Base-by-base conservation (phyloP, 148 eudicot genomes). In the Suaeda aralocaspica region DNA sequence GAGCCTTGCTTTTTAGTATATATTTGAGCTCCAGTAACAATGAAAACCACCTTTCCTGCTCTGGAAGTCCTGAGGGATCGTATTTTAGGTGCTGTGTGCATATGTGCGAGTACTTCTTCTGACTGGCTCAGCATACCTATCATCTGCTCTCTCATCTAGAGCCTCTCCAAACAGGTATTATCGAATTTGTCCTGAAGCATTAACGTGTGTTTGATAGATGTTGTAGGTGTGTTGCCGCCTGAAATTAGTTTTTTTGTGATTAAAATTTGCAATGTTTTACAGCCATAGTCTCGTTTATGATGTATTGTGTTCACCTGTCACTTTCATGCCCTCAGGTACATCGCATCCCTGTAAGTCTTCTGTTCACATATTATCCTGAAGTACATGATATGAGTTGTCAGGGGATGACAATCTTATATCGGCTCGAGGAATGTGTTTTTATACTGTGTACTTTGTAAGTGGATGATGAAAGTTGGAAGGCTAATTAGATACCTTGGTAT, bases 21-120 rank as follows among this genome's bases (percentile, higher is more conserved):
- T 18, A 92, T 81, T 58, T 82, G 92, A n/a, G 89, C 92, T 24
- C 97, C 97, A 0, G 97, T 88, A 70, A 92, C 92, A 19, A 92
- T 88, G 69, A 73, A 92, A 22, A 84, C 84, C 8, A 42, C 62
- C 2, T 72, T 78, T 67, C 55, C 9, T 55, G 71, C 3, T 24
- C 61, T 25, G 52, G 2, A 18, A 67, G 10, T 89, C 96, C 87
- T 8, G 55, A 69, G 1, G 87, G 84, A 66, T 86, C 79, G 41
- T 77, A 86, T 59, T 86, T 92, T 0, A 89, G 91, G 81, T 21
- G 83, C 74, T 12, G 91, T n/a, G n/a, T 83, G 85, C 89, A 87
- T 26, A 92, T 58, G 59, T 86, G 90, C 18, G 92, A 89, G 58
- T 78, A 84, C 65, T 84, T 89, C 82, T 87, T 83, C 36, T 92